Evolutionary conservation across 257 asterid genomes (phyloP).

Genomic region (Solanum pinnatisectum): DNA sequence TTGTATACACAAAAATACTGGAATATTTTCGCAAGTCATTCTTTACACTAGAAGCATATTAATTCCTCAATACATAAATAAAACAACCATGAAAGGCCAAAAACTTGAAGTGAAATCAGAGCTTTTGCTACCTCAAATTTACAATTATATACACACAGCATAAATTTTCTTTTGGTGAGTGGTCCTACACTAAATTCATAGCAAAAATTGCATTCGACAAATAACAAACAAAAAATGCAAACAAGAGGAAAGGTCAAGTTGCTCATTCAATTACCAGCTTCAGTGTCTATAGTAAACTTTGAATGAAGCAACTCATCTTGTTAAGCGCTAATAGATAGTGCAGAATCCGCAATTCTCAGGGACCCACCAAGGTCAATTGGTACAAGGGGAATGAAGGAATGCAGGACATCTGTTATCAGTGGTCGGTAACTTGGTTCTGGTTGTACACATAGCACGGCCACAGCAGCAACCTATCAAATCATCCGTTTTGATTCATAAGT

Average conservation of each 20-base stretch:
- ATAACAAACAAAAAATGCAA: neutral
- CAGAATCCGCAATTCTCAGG: conserved; percentile 39
- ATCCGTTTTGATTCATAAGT: neutral
- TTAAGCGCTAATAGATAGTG: conserved; percentile 20
- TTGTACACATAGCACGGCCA: conserved; percentile 90
- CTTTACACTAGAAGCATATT: neutral
- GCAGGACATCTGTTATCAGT: conserved; percentile 83
- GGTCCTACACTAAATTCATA: conserved; percentile 11
- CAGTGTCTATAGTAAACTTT: neutral
- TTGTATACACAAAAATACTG: neutral
- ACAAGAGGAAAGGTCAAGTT: neutral
- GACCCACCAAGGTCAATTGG: conserved; percentile 91
- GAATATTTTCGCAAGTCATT: neutral
- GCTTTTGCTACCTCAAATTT: conserved; percentile 17
- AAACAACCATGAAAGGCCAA: neutral
- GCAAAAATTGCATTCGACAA: conserved; percentile 1
- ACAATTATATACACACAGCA: conserved; percentile 18
- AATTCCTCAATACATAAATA: neutral
- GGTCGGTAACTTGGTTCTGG: conserved; percentile 97
- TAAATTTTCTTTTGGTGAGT: neutral
- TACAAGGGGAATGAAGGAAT: conserved; percentile 93
- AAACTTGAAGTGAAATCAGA: neutral
- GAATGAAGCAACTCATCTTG: neutral
- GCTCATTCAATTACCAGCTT: neutral
- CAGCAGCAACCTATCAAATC: conserved; percentile 77